Evolutionary conservation across 768 basidiomycete species (phyloP).

Genomic region (Rhizopogon sp.): DNA sequence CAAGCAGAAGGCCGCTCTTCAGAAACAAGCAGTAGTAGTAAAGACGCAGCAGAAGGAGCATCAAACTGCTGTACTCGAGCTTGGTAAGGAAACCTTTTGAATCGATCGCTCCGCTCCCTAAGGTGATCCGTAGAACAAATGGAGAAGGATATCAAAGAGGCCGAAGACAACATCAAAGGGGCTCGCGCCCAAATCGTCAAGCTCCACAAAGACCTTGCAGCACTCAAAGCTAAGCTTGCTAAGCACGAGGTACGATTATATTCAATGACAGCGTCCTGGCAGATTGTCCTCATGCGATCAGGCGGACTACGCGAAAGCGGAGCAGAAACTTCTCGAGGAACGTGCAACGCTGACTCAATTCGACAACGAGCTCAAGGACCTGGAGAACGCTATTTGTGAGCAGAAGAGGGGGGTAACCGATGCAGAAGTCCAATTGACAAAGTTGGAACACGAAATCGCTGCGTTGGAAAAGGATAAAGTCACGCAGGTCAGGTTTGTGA

Average conservation of each 20-base stretch:
- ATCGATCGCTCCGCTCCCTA: background rate
- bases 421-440: conserved; percentile 57
- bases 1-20: conserved; percentile 74
- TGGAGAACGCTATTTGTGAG: conserved; percentile 76
- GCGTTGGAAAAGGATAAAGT: conserved; percentile 61
- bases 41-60: conserved; percentile 88
- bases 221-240: conserved; percentile 44
- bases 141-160: conserved; percentile 24
- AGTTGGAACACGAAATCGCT: conserved; percentile 67
- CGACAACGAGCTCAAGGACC: conserved; percentile 80
- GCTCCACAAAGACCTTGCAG: conserved; percentile 58
- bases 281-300: conserved; percentile 19
- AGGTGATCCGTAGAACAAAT: conserved; percentile 20
- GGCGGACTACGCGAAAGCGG: conserved; percentile 58
- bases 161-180: conserved; percentile 14
- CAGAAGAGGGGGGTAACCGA: conserved; percentile 71
- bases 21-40: conserved; percentile 75
- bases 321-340: conserved; percentile 75
- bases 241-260: conserved; percentile 17
- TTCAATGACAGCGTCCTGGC: background rate
- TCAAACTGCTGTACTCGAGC: conserved; percentile 81
- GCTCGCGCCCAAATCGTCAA: conserved; percentile 44
- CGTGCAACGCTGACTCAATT: conserved; percentile 84
- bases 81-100: conserved; percentile 51
- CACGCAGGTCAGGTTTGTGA: conserved; percentile 43